Evolutionary conservation across 129 eudicot genomes (phyloP), one percentile per base, ranked within the genome.

Genomic region (Pulicaria dysenterica): DNA sequence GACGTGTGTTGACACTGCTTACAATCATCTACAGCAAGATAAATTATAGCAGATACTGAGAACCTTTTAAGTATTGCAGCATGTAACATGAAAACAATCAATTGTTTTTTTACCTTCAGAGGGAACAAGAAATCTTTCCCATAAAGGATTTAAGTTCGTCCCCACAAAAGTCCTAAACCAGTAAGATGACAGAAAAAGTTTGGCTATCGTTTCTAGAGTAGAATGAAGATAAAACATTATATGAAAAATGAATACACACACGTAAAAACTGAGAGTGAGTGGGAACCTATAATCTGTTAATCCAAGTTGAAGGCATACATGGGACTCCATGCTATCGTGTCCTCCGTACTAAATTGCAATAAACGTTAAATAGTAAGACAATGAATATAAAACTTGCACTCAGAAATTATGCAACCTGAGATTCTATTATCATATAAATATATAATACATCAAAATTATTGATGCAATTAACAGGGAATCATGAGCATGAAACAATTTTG

Each of bases 281-380:
- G 79, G 64, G 74, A 50, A 92, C 98, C 98, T 92, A 77, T 92
- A 92, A 80, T 94, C 96, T 50, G 98, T 94, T 80, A 90, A 86
- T 78, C 98, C 98, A 76, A 94, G 98, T 77, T 85, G 91, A 83
- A 94, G 84, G 80, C 83, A 79, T 59, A 69, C 93, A 49, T 75
- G 63, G 37, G 74, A 51, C 70, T 77, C 75, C 55, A 36, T 66
- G 42, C 31, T 76, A 69, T 34, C 6, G 70, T 80, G 82, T 67
- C 96, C 98, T 57, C 92, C 95, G 44, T 94, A 94, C 98, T 94
- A 89, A 64, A 38, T 80, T 50, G 62, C 64, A 73, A 74, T 60
- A 66, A 75, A 13, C 46, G 36, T 57, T 41, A 58, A 48, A 40
- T 16, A 61, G 66, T 77, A 38, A 77, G 66, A 54, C 38, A 64